Base-by-base conservation (phyloP, 768 basidiomycete species). In the Xanthoconium stramineum region DNA sequence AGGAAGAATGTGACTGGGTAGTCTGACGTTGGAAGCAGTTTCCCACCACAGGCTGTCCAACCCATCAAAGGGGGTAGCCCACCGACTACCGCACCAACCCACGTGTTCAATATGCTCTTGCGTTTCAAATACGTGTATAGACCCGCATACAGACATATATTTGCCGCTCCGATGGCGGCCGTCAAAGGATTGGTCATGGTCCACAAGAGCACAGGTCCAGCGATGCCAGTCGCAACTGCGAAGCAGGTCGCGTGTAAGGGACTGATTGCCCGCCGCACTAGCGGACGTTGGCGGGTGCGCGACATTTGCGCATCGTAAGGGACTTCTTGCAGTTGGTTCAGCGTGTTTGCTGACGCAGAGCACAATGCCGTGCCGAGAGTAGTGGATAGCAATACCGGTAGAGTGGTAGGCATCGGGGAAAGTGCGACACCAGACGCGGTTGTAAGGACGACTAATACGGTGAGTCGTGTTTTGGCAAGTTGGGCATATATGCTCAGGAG, bases 221-320 rank as follows among this genome's bases (percentile, higher is more conserved):
- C 78, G 29, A 91, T 49, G 17, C 94, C 95, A 4, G 93, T 91
- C 5, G 72, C 78, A 1, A 81, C 48, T 0, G 89, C 97, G 62
- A 98, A 98, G 11, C 78, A 77, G 2, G 85, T 77, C 1, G 94
- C 94, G 69, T 98, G 96, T 14, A 89, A 69, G 0, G 95, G 89
- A 2, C 84, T 84, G 59, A 98, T 84, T n/a, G 87, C 86, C 33
- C 88, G 78, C 17, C 91, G 83, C 2, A 94, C 93, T 28, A 99
- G 82, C 0, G 96, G 94, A 17, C 97, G 78, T 52, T 79, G 85
- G 32, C 95, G 83, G 0, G 97, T 98, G 45, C 97, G 83, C 0
- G 85, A 80, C 88, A 98, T 98, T 69, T 99, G 97, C 0, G 97
- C 95, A 66, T 99, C 97, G 61, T 94, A 91, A 0, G 97, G 97